Evolutionary conservation across 768 basidiomycete genomes (phyloP), one percentile per base, ranked within the genome.

Genomic region (Lentinula aciculospora): DNA sequence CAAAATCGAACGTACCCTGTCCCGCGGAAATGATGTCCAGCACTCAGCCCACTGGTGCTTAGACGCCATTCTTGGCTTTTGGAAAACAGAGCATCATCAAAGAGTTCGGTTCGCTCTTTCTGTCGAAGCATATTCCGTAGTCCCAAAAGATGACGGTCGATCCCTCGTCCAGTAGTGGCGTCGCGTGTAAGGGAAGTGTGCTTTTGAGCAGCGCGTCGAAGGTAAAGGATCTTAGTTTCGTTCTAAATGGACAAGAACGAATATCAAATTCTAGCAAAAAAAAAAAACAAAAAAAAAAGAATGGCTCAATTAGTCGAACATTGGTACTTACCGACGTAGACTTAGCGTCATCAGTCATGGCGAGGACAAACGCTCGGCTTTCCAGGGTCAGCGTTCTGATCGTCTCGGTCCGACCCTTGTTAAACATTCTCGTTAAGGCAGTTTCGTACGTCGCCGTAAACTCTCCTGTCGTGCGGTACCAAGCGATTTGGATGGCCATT

Each of bases 361-460:
- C 79, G 19, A 88, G 79, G 4, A 94, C 89, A 75, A 88, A 95
- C 7, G 76, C 76, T 31, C 89, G 80, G 59, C 88, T 88, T 61
- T 94, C 89, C 19, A 71, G 72, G 51, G 85, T 88, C 44, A 89
- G 75, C 0, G 86, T 81, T 25, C 94, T 83, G 53, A 98, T 84
- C 0, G 92, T 94, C 67, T 98, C 95, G 1, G 94, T 97, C 17
- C 95, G 82, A 15, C 93, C 95, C 61, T 86, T 84, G 59, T 86
- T 76, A 74, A 95, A 95, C 69, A 89, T 80, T 25, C 93, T 82
- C 1, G 95, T 96, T 31, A 95, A 79, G 0, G 87, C 91, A 0
- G 94, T 97, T 71, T 98, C 95, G 68, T 98, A 97, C 6, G 91
- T 93, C 1, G 95, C 92, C 3, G 92, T 91, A 64, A 92, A 87